Conservation (phyloP, 257 asterid genomes). For the Buddleja alternifolia region DNA sequence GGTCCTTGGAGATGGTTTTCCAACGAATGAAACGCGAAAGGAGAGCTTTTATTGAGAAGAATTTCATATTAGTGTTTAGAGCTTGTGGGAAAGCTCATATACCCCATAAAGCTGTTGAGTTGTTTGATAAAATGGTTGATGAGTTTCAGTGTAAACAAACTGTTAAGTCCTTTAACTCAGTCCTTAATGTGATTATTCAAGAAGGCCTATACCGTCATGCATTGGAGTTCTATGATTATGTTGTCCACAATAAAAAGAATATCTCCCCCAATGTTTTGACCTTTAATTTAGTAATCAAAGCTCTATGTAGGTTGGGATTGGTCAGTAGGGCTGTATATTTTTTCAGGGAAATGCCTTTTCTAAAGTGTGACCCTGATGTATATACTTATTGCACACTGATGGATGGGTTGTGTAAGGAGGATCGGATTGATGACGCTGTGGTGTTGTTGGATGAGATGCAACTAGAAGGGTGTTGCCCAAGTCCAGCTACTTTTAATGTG, state of each 20-base stretch:
- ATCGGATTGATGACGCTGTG: constrained; percentile 83
- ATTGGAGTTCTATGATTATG: constrained; percentile 65
- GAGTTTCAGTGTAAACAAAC: constrained; percentile 77
- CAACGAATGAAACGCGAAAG: constrained; percentile 67
- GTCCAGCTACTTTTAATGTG: constrained; percentile 67
- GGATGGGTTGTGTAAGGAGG: constrained; percentile 93
- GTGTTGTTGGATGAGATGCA: constrained; percentile 96
- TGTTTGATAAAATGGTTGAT: constrained; percentile 70
- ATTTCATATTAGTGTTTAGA: constrained; percentile 63
- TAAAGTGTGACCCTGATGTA: constrained; percentile 62
- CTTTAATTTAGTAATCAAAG: constrained; percentile 77
- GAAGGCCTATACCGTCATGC: constrained; percentile 59
- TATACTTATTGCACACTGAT: constrained; percentile 90
- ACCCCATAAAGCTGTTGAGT: constrained; percentile 62
- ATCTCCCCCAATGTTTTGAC: constrained; percentile 70
- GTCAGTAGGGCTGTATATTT: constrained; percentile 63
- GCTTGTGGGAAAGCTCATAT: constrained; percentile 76
- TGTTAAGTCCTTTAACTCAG: constrained; percentile 84
- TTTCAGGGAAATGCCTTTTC: constrained; percentile 69
- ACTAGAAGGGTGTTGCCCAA: constrained; percentile 76
- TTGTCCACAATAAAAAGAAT: constrained; percentile 35
- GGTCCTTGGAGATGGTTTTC: constrained; percentile 68
- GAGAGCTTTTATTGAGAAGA: constrained; percentile 72
- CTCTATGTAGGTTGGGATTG: constrained; percentile 62
- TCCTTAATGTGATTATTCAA: constrained; percentile 75